Evolutionary conservation across 2,329 filamentous ascomycete genomes (phyloP).

Genomic region (Colletotrichum spinosum): DNA sequence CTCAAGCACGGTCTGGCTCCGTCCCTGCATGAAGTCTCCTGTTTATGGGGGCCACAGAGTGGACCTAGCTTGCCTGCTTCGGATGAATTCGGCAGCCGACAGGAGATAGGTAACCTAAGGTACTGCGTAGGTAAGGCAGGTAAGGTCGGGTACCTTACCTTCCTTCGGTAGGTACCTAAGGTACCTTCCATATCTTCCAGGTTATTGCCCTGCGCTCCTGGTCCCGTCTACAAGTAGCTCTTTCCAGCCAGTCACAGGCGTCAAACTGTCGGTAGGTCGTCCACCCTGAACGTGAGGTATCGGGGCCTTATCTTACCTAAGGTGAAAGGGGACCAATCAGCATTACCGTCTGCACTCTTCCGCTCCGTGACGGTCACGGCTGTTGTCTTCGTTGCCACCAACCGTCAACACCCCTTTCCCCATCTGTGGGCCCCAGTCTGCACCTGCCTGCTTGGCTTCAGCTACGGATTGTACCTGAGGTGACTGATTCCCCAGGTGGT

Average conservation of each 20-base stretch:
- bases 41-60: constrained; percentile 14
- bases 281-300: constrained; percentile 3
- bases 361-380: constrained; percentile 19
- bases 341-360: background rate
- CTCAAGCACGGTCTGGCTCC: too few species aligned
- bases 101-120: constrained; percentile 12
- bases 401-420: constrained; percentile 22
- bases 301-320: constrained; percentile 29
- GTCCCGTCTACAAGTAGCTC: too few species aligned
- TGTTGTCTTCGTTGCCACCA: background rate
- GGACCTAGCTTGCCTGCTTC: background rate
- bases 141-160: too few species aligned
- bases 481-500: background rate
- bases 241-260: constrained; percentile 15
- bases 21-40: background rate
- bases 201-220: constrained; percentile 4
- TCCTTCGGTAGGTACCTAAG: too few species aligned
- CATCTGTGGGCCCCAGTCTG: constrained; percentile 3
- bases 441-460: background rate
- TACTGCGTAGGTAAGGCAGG: too few species aligned
- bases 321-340: constrained; percentile 8
- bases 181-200: too few species aligned
- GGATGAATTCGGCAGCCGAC: constrained; percentile 31
- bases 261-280: constrained; percentile 10
- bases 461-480: background rate